phyloP scores from a whole-genome alignment of 2,329 filamentous ascomycete genomes.

The Pseudogymnoascus pannorum region DNA sequence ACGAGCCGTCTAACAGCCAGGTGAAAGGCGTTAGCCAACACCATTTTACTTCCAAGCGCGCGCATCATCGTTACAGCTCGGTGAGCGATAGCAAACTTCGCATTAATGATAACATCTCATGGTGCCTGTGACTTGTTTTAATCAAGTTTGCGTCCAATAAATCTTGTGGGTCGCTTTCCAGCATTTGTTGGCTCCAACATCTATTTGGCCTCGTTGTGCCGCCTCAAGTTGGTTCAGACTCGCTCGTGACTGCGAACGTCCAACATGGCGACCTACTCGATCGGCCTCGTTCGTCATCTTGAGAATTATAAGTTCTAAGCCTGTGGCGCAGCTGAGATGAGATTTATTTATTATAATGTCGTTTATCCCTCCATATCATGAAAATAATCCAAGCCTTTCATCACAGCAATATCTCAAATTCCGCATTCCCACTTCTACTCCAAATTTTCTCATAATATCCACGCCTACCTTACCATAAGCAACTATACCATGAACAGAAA shows the following conservation, averaged over 20 bases:
- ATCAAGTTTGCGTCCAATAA: neutral
- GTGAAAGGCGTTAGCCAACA: neutral
- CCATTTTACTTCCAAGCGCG: neutral
- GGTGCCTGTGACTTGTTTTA: neutral
- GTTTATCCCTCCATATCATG: neutral
- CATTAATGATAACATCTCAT: neutral
- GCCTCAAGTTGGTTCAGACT: conserved; percentile 4
- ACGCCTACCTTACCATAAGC: neutral
- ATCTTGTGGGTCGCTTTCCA: neutral
- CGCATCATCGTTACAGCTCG: neutral
- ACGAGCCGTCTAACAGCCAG: too few species aligned
- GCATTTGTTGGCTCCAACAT: neutral
- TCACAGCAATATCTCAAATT: neutral
- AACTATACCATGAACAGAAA: neutral
- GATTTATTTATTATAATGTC: neutral
- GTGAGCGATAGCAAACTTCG: neutral
- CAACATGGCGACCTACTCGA: neutral
- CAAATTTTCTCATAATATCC: neutral
- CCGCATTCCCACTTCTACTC: neutral
- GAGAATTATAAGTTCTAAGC: neutral
- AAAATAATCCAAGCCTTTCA: neutral
- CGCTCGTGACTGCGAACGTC: neutral
- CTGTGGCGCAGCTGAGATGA: neutral
- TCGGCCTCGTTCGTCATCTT: neutral
- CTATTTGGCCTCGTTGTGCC: neutral